phyloP scores from a whole-genome alignment of 345 rosid genomes.

The Psidium friedrichsthalianum region DNA sequence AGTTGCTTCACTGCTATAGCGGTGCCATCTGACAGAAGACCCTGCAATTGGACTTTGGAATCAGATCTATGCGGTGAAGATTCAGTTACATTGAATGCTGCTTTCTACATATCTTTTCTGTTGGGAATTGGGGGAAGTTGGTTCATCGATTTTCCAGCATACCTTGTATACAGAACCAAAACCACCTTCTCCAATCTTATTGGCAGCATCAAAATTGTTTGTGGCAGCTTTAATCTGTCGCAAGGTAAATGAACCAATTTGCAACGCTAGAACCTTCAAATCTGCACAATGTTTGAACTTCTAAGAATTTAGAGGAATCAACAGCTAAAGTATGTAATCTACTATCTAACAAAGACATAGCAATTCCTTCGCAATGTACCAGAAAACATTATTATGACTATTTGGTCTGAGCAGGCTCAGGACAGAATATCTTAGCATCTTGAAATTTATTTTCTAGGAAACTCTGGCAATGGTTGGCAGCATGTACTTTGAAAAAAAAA shows the following conservation, averaged over 20 bases:
- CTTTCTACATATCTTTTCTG: neutral
- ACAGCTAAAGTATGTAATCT: neutral
- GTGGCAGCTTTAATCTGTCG: conserved; percentile 12
- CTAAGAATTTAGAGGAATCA: neutral
- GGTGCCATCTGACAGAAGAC: conserved; percentile 7
- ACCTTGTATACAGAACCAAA: conserved; percentile 14
- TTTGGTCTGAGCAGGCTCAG: neutral
- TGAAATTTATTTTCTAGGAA: neutral
- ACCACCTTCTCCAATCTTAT: conserved; percentile 18
- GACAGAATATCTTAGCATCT: neutral
- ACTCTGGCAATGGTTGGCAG: neutral
- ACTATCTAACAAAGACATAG: neutral
- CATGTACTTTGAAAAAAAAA: neutral
- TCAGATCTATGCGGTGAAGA: neutral
- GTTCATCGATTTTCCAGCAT: neutral
- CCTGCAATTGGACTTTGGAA: neutral
- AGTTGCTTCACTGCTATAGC: conserved; percentile 41
- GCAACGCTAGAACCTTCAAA: conserved; percentile 3
- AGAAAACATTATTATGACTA: neutral
- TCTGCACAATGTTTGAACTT: neutral
- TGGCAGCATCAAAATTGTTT: conserved; percentile 1
- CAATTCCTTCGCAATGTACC: neutral
- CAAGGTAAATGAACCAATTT: conserved; percentile 13
- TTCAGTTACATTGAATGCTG: neutral
- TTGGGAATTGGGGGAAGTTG: neutral